Percentiles rank a stretch among this genome's conserved stretches.
Evolutionary conservation across 768 basidiomycete species (phyloP).

Genomic region (Plicaturopsis crispa): DNA sequence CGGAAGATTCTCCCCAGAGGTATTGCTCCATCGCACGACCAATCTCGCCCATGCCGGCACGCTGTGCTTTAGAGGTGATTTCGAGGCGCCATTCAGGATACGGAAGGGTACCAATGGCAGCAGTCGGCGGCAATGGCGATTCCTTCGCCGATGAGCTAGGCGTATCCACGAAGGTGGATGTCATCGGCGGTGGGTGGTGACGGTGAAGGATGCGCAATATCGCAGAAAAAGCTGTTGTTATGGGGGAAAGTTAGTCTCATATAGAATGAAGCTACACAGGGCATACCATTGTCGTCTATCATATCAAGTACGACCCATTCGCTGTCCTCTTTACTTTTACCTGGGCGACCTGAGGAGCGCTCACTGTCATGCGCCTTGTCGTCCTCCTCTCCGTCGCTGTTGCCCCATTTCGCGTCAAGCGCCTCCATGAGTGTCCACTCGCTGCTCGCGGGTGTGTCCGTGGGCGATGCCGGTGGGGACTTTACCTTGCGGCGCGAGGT

Average conservation of each 20-base stretch:
- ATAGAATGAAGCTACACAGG: neutral
- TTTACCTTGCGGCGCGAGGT: too few relatives aligned
- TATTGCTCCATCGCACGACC: constrained; percentile 8
- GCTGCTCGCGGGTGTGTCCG: too few relatives aligned
- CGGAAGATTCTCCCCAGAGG: too few relatives aligned
- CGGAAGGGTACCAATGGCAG: constrained; percentile 4
- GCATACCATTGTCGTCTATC: constrained; percentile 23
- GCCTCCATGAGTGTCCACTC: too few relatives aligned
- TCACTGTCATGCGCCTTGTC: neutral
- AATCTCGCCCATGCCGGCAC: constrained; percentile 12
- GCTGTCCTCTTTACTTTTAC: too few relatives aligned
- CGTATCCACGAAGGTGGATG: neutral
- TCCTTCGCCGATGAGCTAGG: too few relatives aligned
- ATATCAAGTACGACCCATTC: constrained; percentile 32
- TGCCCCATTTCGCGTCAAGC: too few relatives aligned
- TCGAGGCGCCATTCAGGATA: constrained; percentile 18
- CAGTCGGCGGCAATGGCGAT: neutral
- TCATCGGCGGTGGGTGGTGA: constrained; percentile 9
- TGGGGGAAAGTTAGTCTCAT: neutral
- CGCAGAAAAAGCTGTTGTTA: constrained; percentile 23
- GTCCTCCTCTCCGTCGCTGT: neutral
- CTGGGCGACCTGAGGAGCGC: too few relatives aligned
- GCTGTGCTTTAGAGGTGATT: constrained; percentile 10
- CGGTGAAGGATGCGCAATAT: constrained; percentile 31
- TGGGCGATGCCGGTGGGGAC: too few relatives aligned